Percentiles rank a stretch among this genome's conserved stretches.
These are phyloP conservation scores for Xerophyta viscosa DNA, from an alignment of 106 monocot genomes.

Conservation along the genomic window DNA sequence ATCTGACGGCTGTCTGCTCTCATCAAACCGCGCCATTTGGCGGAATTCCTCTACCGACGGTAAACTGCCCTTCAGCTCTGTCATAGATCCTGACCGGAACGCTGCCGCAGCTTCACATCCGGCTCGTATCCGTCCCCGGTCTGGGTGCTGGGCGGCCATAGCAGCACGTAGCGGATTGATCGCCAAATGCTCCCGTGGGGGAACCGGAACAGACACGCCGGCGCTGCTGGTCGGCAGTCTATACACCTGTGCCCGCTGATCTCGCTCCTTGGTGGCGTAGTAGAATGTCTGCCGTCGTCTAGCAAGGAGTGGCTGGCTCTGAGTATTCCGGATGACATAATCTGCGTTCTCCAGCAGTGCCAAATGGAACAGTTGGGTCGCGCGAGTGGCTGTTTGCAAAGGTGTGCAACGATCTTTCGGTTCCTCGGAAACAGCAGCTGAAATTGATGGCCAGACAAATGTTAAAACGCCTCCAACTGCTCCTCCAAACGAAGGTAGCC, in stretches of 20 bases:
- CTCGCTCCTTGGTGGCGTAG: constrained; percentile 24
- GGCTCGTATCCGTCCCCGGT: constrained; percentile 3
- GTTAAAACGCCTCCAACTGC: constrained; percentile 4
- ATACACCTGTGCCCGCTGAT: constrained; percentile 64
- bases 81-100: constrained; percentile 84
- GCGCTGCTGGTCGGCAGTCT: constrained; percentile 47
- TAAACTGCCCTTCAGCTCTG: constrained; percentile 51
- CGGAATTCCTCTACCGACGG: constrained; percentile 13
- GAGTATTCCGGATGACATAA: constrained; percentile 39
- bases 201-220: constrained; percentile 9
- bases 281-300: constrained; percentile 33
- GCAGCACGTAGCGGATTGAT: too few species aligned
- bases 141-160: background rate
- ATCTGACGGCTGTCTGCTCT: too few species aligned
- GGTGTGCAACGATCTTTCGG: constrained; percentile 28
- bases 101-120: constrained; percentile 39
- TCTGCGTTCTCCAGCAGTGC: constrained; percentile 1
- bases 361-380: constrained; percentile 17
- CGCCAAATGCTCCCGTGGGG: constrained; percentile 22
- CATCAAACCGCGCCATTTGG: too few species aligned
- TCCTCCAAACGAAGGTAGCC: constrained; percentile 22
- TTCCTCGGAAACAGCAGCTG: constrained; percentile 35
- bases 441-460: constrained; percentile 39
- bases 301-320: constrained; percentile 33
- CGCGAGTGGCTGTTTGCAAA: constrained; percentile 7